Base-by-base conservation (phyloP, 768 basidiomycete species). In the Suillus brevipes region DNA sequence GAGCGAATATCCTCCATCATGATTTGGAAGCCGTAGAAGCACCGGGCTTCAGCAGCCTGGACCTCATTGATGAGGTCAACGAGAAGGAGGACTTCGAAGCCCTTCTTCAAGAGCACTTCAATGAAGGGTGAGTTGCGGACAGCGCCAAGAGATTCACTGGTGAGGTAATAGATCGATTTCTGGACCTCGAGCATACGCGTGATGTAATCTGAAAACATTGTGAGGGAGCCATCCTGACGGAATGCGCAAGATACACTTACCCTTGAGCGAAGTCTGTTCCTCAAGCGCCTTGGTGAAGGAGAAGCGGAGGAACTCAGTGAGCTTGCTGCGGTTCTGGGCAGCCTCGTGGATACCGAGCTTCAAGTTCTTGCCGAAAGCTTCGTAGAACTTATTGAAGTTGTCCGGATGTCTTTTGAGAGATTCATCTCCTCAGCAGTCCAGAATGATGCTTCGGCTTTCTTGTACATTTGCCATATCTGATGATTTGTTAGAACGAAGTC, bases 291-390 rank as follows among this genome's bases (percentile, higher is more conserved):
- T 99, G 77, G 97, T 99, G 43, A 96, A 94, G 88, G 87, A 89
- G 92, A 97, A 99, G 78, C 97, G 92, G 72, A 99, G 84, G 90
- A 94, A 99, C 81, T 99, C 97, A 58, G 97, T 96, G 70, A 99
- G 94, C 85, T 99, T 99, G 88, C 90, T 90, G 71, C 97, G 94
- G 87, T 99, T 97, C 83, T 97, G 94, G 43, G 96, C 89, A 73
- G 99, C 97, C 80, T 99, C 97, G 84, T 99, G 97, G 73, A 99
- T 91, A 88, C 97, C 97, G 68, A 99, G 93, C 84, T 99, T 99
- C 78, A 99, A 80, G 87, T 99, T 99, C 91, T 97, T 94, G 83
- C 94, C 94, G 80, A 99, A 99, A 47, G 95, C 87, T 83, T 96
- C 92, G 82, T 97, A 97, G 87, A 99, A 98, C 84, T 96, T 97